phyloP scores from a whole-genome alignment of 208 protist species.

The Willaertia magna region DNA sequence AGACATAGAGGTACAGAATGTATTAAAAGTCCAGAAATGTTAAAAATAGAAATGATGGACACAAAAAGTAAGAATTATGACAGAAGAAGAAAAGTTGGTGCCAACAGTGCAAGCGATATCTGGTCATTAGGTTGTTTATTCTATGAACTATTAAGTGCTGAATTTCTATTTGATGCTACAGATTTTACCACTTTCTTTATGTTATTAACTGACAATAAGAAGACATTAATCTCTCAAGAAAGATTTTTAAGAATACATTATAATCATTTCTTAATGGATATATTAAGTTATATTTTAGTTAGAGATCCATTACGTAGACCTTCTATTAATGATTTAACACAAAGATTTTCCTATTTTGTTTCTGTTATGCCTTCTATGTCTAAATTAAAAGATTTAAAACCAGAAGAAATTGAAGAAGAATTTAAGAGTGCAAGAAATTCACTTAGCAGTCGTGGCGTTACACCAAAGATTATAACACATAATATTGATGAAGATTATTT shows the following conservation, averaged over 20 bases:
- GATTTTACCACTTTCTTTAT: conserved; percentile 3
- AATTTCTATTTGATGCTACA: conserved; percentile 42
- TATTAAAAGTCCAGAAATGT: conserved; percentile 53
- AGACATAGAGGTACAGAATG: conserved; percentile 51
- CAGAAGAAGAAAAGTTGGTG: conserved; percentile 40
- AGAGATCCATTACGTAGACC: conserved; percentile 7
- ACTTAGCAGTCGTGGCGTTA: not conserved
- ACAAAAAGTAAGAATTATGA: conserved; percentile 34
- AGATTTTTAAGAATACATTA: not conserved
- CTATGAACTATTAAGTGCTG: conserved; percentile 48
- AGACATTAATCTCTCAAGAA: conserved; percentile 1
- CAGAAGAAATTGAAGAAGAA: not conserved
- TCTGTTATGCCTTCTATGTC: not conserved
- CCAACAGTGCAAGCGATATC: conserved; percentile 39
- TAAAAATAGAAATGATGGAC: conserved; percentile 38
- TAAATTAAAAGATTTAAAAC: not conserved
- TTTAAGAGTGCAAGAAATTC: not conserved
- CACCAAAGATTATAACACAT: not conserved
- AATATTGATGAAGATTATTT: not conserved
- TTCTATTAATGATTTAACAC: not conserved
- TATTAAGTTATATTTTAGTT: not conserved
- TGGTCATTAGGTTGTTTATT: conserved; percentile 54
- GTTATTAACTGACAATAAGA: not conserved
- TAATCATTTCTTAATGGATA: conserved; percentile 3
- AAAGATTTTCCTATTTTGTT: not conserved